Conservation (phyloP, 2,329 filamentous ascomycete genomes). For the Juglanconis juglandina region DNA sequence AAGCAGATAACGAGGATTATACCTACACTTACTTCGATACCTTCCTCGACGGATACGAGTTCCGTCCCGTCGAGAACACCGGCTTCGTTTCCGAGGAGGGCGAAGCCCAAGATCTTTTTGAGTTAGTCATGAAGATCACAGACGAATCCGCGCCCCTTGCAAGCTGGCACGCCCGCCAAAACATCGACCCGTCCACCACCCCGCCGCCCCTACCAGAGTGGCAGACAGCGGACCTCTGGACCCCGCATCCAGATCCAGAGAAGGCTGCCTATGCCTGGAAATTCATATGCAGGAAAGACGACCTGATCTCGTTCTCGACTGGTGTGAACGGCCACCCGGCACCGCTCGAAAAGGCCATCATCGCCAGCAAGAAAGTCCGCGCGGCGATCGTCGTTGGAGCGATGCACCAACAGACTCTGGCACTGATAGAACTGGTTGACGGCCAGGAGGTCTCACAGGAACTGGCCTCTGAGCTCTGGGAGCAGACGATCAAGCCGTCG, state of each 20-base stretch:
- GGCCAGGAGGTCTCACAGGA: slow-evolving; percentile 3
- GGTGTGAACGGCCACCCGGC: slow-evolving; percentile 22
- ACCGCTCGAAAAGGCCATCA: slow-evolving; percentile 18
- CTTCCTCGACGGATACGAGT: slow-evolving; percentile 17
- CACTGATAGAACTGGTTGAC: slow-evolving; percentile 18
- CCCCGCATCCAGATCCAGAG: slow-evolving; percentile 22
- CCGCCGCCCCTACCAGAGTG: slow-evolving; percentile 18
- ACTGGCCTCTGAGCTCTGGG: slow-evolving; percentile 17
- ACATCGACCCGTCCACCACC: slow-evolving; percentile 6
- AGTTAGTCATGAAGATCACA: slow-evolving; percentile 19
- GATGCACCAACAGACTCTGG: slow-evolving; percentile 19
- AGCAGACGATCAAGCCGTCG: slow-evolving; percentile 16
- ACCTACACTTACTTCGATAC: slow-evolving; percentile 22
- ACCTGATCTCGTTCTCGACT: slow-evolving; percentile 22
- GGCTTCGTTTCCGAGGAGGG: slow-evolving; percentile 16
- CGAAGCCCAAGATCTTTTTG: slow-evolving; percentile 16
- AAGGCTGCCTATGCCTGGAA: slow-evolving; percentile 21
- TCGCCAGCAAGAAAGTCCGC: slow-evolving; percentile 7
- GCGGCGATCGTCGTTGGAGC: slow-evolving; percentile 19
- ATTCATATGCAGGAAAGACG: slow-evolving; percentile 24
- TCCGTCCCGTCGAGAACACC: slow-evolving; percentile 17
- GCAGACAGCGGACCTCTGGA: slow-evolving; percentile 22
- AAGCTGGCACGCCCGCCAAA: slow-evolving; percentile 17
- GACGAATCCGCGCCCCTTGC: slow-evolving; percentile 16
- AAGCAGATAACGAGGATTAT: slow-evolving; percentile 18